These are phyloP conservation scores for Macrocybe gigantea DNA, from an alignment of 768 basidiomycete species.

Conservation along the genomic window DNA sequence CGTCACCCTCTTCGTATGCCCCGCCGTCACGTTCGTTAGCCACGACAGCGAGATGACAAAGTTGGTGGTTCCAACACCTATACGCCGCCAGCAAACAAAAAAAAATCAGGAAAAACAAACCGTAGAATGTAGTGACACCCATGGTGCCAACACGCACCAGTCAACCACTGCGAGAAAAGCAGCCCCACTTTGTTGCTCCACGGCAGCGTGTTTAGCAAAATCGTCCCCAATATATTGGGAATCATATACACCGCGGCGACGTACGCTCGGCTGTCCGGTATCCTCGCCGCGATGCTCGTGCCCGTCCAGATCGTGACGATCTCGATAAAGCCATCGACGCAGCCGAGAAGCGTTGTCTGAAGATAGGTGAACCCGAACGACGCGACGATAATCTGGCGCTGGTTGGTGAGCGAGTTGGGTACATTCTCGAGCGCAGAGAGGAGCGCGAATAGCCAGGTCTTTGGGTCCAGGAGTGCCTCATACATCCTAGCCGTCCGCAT, in stretches of 20 bases:
- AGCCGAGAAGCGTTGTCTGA: slow-evolving; percentile 65
- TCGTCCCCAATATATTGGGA: slow-evolving; percentile 57
- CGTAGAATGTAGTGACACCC: background rate
- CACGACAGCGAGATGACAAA: slow-evolving; percentile 60
- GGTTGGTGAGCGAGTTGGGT: slow-evolving; percentile 62
- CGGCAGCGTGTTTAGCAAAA: slow-evolving; percentile 60
- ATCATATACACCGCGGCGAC: slow-evolving; percentile 55
- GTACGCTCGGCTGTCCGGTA: slow-evolving; percentile 56
- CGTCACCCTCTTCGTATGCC: slow-evolving; percentile 69
- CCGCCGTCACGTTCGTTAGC: slow-evolving; percentile 60
- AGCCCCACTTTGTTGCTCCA: slow-evolving; percentile 63
- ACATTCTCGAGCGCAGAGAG: slow-evolving; percentile 57
- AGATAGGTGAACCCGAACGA: slow-evolving; percentile 61
- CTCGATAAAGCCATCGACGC: slow-evolving; percentile 59
- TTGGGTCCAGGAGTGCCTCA: slow-evolving; percentile 62
- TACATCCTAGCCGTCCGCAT: slow-evolving; percentile 40
- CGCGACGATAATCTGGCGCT: slow-evolving; percentile 56
- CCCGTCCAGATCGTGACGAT: slow-evolving; percentile 69
- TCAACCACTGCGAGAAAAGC: slow-evolving; percentile 49
- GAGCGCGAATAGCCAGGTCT: slow-evolving; percentile 73
- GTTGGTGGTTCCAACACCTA: slow-evolving; percentile 23
- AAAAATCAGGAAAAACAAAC: background rate
- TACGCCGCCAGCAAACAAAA: background rate
- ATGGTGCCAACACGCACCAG: slow-evolving; percentile 27
- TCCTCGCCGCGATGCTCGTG: slow-evolving; percentile 49